These are phyloP conservation scores for Fomitopsis pulvina DNA, from an alignment of 768 basidiomycete species.

Conservation along the genomic window DNA sequence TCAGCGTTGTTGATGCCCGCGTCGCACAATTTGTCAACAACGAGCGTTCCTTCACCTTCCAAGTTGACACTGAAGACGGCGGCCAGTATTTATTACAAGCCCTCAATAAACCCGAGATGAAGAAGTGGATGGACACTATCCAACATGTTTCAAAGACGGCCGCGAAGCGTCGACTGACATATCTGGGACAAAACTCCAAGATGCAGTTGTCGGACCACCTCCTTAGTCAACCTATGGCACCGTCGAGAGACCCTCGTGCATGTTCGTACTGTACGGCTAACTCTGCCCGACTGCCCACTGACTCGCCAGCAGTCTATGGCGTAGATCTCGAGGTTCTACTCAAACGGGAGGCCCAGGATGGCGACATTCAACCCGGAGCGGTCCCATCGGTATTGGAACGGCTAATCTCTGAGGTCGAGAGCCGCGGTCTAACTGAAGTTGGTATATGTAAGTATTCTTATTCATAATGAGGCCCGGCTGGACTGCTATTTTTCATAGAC, in stretches of 20 bases:
- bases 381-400: constrained; percentile 62
- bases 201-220: constrained; percentile 71
- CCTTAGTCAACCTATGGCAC: constrained; percentile 47
- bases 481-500: constrained; percentile 36
- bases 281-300: constrained; percentile 7
- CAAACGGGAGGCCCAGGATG: constrained; percentile 51
- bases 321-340: constrained; percentile 69
- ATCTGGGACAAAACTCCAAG: constrained; percentile 71
- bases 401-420: constrained; percentile 66
- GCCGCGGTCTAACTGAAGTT: constrained; percentile 70
- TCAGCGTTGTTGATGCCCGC: constrained; percentile 68
- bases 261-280: constrained; percentile 33
- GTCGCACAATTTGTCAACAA: constrained; percentile 70
- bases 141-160: constrained; percentile 63
- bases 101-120: constrained; percentile 61
- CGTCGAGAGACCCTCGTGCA: constrained; percentile 67
- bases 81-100: constrained; percentile 80
- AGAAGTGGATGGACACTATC: constrained; percentile 72
- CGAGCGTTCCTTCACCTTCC: constrained; percentile 77
- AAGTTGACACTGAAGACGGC: constrained; percentile 82
- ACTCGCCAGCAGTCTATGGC: constrained; percentile 41
- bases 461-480: background rate
- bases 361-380: constrained; percentile 44
- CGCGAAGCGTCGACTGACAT: constrained; percentile 74
- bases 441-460: constrained; percentile 60